Evolutionary conservation across 495 filamentous ascomycete species (phyloP).

Genomic region (Hyaloscypha hepaticicola): DNA sequence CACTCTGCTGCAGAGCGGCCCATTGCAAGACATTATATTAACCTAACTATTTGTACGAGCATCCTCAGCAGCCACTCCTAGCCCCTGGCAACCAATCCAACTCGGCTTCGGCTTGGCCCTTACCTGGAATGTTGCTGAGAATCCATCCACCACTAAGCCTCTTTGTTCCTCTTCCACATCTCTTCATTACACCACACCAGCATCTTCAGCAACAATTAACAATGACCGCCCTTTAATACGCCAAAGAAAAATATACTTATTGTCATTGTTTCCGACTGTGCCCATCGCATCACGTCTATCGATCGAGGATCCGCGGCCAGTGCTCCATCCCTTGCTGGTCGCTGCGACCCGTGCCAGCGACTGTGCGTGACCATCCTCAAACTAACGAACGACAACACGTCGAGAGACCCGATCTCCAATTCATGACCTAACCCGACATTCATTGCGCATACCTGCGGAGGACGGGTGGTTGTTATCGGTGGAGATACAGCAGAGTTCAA

Average conservation of each 20-base stretch:
- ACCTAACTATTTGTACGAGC: background rate
- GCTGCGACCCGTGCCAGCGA: constrained; percentile 4
- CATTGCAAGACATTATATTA: background rate
- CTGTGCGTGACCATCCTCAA: constrained; percentile 9
- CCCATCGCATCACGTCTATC: too few relatives aligned
- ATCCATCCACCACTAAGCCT: background rate
- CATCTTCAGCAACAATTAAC: background rate
- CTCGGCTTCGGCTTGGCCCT: background rate
- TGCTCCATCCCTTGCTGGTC: background rate
- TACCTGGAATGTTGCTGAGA: background rate
- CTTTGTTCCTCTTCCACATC: background rate
- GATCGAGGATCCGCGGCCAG: background rate
- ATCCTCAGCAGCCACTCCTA: too few relatives aligned
- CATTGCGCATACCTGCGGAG: constrained; percentile 24
- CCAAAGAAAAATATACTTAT: background rate
- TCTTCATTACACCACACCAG: background rate
- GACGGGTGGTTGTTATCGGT: constrained; percentile 15
- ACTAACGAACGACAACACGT: constrained; percentile 7
- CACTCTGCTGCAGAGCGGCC: background rate
- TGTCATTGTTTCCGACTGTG: background rate
- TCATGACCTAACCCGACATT: constrained; percentile 25
- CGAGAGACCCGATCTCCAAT: constrained; percentile 26
- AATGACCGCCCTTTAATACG: background rate
- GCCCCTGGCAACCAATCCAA: background rate
- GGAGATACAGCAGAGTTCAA: constrained; percentile 15